Conservation (phyloP, 257 asterid species). For the Eucommia ulmoides region DNA sequence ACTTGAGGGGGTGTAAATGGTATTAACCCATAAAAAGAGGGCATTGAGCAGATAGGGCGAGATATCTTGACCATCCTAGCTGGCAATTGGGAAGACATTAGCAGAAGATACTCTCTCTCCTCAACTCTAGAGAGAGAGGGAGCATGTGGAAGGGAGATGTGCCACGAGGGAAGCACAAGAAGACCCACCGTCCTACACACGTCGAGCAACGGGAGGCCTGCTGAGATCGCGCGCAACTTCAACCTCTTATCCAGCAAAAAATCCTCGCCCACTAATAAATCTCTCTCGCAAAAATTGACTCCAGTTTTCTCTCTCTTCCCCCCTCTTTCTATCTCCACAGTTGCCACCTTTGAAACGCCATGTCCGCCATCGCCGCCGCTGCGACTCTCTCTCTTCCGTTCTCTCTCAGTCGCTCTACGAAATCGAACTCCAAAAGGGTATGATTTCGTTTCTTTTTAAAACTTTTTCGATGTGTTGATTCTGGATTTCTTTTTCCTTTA, state of each 20-base stretch:
- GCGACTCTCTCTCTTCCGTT: conserved; percentile 72
- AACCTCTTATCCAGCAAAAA: conserved; percentile 53
- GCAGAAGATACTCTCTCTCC: background rate
- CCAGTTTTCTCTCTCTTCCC: conserved; percentile 4
- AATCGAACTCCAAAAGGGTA: conserved; percentile 50
- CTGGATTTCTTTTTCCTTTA: background rate
- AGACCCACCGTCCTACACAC: conserved; percentile 33
- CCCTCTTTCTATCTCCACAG: conserved; percentile 5
- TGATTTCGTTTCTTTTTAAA: background rate
- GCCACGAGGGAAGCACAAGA: conserved; percentile 32
- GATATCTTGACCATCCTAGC: conserved; percentile 19
- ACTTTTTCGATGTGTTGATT: background rate
- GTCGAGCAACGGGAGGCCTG: conserved; percentile 39
- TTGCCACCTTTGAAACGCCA: conserved; percentile 21
- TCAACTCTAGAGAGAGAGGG: background rate
- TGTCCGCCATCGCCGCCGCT: conserved; percentile 87
- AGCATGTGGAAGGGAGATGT: conserved; percentile 21
- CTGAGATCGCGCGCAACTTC: conserved; percentile 47
- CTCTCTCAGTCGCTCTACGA: conserved; percentile 39
- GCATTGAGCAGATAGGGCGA: conserved; percentile 11
- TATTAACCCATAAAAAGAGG: too few relatives aligned
- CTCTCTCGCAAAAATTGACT: conserved; percentile 9
- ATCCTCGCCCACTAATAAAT: background rate
- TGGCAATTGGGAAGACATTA: conserved; percentile 16
- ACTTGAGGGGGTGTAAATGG: too few relatives aligned